Base-by-base conservation (phyloP, 2,329 filamentous ascomycete species). In the Talaromyces amestolkiae region DNA sequence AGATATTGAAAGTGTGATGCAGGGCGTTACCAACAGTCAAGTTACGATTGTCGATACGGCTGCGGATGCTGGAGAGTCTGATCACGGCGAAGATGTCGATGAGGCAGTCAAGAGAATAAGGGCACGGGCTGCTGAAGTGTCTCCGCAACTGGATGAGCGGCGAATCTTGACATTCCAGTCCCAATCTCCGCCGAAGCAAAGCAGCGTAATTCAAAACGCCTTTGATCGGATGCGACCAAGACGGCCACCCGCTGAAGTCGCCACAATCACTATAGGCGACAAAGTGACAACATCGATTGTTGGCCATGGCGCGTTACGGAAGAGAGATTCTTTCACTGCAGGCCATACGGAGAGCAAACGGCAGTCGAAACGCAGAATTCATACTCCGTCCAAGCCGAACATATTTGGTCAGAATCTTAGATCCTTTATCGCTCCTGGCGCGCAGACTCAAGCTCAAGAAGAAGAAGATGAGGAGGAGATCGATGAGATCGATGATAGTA, bases 201-300 rank as follows among this genome's bases (percentile, higher is more conserved):
- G 79, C 17, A 83, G 83, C 51, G 72, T 82, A 0, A 78, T 89
- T 27, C 83, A 85, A 61, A 87, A 84, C 71, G 87, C 87, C 1
- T 89, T 89, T 69, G 85, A 88, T 73, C 82, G 85, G 19, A 89
- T 89, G 85, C 82, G 87, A 17, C 83, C 85, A 0, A 90, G 87
- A 72, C 84, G 89, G 39, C 79, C 84, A 1, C 84, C 85, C 1
- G 78, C 84, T 33, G 88, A 91, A 70, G 80, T 89, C 61, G 90
- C 91, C 22, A 91, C 89, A 1, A 91, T 94, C 58, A 93, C 89
- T 0, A 86, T 94, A 63, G 91, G 90, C 1, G 83, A 88, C 67
- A 84, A 83, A 54, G 91, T 88, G 0, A 83, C 87, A 5, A 89
- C 86, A 0, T 88, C 87, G 22, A 83, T 87, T 37, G 83, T 92